phyloP scores from a whole-genome alignment of 2,329 filamentous ascomycete species.

The Magnaporthiopsis incrustans region DNA sequence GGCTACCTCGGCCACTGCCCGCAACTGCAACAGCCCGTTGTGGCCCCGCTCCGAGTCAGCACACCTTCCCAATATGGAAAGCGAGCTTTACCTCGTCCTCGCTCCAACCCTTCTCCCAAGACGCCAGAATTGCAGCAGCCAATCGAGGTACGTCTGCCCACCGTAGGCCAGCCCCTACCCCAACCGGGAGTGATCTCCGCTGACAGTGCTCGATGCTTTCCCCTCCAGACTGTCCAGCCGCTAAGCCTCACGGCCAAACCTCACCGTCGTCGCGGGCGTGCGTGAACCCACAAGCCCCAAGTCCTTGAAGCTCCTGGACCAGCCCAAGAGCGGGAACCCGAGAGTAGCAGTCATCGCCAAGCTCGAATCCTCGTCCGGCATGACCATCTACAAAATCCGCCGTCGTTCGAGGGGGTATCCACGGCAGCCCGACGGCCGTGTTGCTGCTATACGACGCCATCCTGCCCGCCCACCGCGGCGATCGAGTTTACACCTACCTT shows the following conservation, averaged over 20 bases:
- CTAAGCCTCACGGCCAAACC: slow-evolving; percentile 1
- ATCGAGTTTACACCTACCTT: slow-evolving; percentile 16
- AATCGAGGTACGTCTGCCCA: neutral
- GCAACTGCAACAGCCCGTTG: too few species aligned
- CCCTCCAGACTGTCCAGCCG: slow-evolving; percentile 18
- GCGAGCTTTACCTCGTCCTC: too few species aligned
- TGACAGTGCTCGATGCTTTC: too few species aligned
- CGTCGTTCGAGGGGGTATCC: slow-evolving; percentile 14
- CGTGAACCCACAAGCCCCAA: neutral
- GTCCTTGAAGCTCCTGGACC: slow-evolving; percentile 58
- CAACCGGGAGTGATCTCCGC: too few species aligned
- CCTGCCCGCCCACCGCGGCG: slow-evolving; percentile 9
- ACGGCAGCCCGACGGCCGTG: slow-evolving; percentile 16
- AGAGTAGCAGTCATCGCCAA: slow-evolving; percentile 15
- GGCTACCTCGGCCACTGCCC: too few species aligned
- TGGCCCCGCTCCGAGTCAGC: too few species aligned
- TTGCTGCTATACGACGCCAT: slow-evolving; percentile 16
- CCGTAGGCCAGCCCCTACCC: too few species aligned
- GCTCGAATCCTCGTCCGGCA: slow-evolving; percentile 14
- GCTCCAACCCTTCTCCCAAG: too few species aligned
- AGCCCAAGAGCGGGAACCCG: slow-evolving; percentile 41
- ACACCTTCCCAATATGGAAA: too few species aligned
- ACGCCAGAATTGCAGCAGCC: neutral
- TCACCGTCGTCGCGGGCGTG: neutral
- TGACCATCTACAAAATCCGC: slow-evolving; percentile 15